These are phyloP conservation scores for Ophiocordyceps sinensis DNA, from an alignment of 2,329 filamentous ascomycete species.

Conservation along the genomic window DNA sequence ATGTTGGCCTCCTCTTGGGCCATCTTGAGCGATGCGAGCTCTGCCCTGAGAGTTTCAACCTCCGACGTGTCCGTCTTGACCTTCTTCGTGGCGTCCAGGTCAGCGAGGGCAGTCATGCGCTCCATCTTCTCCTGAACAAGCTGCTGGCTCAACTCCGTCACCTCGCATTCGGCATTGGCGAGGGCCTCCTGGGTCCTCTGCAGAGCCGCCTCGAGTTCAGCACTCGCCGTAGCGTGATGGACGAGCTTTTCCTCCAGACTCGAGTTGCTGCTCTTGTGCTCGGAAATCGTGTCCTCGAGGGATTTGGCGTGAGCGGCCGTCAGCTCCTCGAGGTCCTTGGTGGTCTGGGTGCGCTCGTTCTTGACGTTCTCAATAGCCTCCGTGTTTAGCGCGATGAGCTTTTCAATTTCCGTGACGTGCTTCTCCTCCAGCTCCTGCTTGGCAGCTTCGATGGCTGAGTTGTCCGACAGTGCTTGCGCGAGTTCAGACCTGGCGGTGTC, in stretches of 20 bases:
- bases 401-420: slow-evolving; percentile 32
- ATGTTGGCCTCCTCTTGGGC: slow-evolving; percentile 29
- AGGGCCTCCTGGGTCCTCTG: slow-evolving; percentile 26
- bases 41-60: slow-evolving; percentile 33
- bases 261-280: slow-evolving; percentile 20
- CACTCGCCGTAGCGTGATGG: slow-evolving; percentile 19
- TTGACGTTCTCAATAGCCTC: slow-evolving; percentile 27
- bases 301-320: slow-evolving; percentile 21
- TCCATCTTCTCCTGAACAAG: slow-evolving; percentile 46
- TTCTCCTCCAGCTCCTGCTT: slow-evolving; percentile 29
- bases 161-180: slow-evolving; percentile 30
- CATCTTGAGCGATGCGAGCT: slow-evolving; percentile 34
- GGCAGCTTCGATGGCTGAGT: slow-evolving; percentile 28
- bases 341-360: slow-evolving; percentile 20
- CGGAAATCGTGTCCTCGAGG: slow-evolving; percentile 24
- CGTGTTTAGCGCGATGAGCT: slow-evolving; percentile 26
- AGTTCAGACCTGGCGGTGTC: slow-evolving; percentile 28
- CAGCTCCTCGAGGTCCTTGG: slow-evolving; percentile 29
- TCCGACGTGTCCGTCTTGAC: slow-evolving; percentile 41
- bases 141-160: slow-evolving; percentile 33
- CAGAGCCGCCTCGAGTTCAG: slow-evolving; percentile 21
- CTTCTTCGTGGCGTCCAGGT: slow-evolving; percentile 43
- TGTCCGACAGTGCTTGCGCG: slow-evolving; percentile 23
- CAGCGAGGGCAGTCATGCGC: slow-evolving; percentile 42
- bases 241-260: slow-evolving; percentile 20